These are phyloP conservation scores for Tuber melanosporum DNA, from an alignment of 495 filamentous ascomycete genomes.

Conservation along the genomic window DNA sequence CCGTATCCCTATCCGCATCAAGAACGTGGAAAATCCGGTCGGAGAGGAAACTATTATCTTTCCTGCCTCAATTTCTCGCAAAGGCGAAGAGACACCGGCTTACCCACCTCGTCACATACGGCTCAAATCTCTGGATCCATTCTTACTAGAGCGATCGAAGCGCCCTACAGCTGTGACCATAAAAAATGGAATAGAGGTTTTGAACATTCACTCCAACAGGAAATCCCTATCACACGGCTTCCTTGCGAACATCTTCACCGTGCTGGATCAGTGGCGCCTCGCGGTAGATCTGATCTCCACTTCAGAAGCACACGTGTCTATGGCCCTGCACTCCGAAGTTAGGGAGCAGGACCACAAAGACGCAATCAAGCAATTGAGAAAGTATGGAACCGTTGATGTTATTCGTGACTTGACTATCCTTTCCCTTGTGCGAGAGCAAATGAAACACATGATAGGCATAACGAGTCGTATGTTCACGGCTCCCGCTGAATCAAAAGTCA, in stretches of 20 bases:
- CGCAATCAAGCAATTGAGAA: slow-evolving; percentile 64
- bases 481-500: slow-evolving; percentile 79
- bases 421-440: slow-evolving; percentile 82
- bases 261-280: slow-evolving; percentile 71
- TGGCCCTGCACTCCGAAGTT: slow-evolving; percentile 62
- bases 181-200: slow-evolving; percentile 87
- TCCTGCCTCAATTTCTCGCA: slow-evolving; percentile 34
- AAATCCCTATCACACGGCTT: slow-evolving; percentile 85
- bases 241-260: slow-evolving; percentile 82
- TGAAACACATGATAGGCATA: slow-evolving; percentile 94
- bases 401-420: slow-evolving; percentile 87
- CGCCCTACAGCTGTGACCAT: slow-evolving; percentile 91
- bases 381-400: slow-evolving; percentile 82
- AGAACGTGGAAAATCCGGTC: slow-evolving; percentile 93
- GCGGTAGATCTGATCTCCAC: slow-evolving; percentile 92
- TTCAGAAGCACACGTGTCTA: slow-evolving; percentile 90
- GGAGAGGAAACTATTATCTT: slow-evolving; percentile 83
- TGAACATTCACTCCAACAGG: slow-evolving; percentile 96
- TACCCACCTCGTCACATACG: slow-evolving; percentile 35
- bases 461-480: slow-evolving; percentile 89
- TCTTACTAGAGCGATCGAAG: slow-evolving; percentile 52
- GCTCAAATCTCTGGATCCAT: slow-evolving; percentile 14
- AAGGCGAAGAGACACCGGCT: slow-evolving; percentile 40
- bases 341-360: slow-evolving; percentile 53
- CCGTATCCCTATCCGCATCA: slow-evolving; percentile 78